Conservation (phyloP, 495 filamentous ascomycete genomes). For the Hypoxylon lienhwacheense region DNA sequence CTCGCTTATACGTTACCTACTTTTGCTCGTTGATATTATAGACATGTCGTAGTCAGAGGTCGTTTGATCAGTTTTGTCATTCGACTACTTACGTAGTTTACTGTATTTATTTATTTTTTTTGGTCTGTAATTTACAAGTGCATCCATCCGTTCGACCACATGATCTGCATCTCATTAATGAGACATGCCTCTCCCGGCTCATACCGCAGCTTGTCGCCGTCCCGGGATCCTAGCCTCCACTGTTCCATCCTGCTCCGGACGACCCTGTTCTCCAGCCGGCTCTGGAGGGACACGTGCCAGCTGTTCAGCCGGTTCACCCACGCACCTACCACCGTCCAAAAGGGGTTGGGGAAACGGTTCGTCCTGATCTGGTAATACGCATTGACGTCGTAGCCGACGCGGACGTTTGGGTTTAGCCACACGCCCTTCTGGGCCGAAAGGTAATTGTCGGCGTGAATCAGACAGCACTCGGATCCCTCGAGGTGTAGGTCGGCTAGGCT, state of each 20-base stretch:
- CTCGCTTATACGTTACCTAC: too few relatives aligned
- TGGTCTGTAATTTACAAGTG: slow-evolving; percentile 58
- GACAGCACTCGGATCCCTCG: slow-evolving; percentile 81
- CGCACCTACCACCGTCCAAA: slow-evolving; percentile 37
- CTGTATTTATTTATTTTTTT: slow-evolving; percentile 7
- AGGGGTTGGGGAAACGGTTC: slow-evolving; percentile 34
- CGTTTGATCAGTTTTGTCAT: too few relatives aligned
- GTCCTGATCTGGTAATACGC: slow-evolving; percentile 61
- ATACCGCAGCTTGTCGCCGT: slow-evolving; percentile 38
- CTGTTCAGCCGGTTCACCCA: slow-evolving; percentile 64
- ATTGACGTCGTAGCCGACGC: slow-evolving; percentile 66
- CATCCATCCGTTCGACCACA: slow-evolving; percentile 73
- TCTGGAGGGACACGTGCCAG: slow-evolving; percentile 47
- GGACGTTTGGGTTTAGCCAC: slow-evolving; percentile 76
- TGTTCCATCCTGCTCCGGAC: slow-evolving; percentile 47
- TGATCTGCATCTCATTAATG: slow-evolving; percentile 84
- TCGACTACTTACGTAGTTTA: neutral
- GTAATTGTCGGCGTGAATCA: slow-evolving; percentile 77
- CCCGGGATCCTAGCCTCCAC: slow-evolving; percentile 43
- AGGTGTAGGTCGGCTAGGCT: slow-evolving; percentile 67
- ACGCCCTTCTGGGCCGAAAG: slow-evolving; percentile 58
- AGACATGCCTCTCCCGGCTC: slow-evolving; percentile 68
- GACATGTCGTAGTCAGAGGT: too few relatives aligned
- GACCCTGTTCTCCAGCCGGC: slow-evolving; percentile 42
- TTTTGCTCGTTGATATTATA: too few relatives aligned